Evolutionary conservation across 352 stramenopile species (phyloP), one percentile per base, ranked within the genome.

Genomic region (Globisporangium radiosum): DNA sequence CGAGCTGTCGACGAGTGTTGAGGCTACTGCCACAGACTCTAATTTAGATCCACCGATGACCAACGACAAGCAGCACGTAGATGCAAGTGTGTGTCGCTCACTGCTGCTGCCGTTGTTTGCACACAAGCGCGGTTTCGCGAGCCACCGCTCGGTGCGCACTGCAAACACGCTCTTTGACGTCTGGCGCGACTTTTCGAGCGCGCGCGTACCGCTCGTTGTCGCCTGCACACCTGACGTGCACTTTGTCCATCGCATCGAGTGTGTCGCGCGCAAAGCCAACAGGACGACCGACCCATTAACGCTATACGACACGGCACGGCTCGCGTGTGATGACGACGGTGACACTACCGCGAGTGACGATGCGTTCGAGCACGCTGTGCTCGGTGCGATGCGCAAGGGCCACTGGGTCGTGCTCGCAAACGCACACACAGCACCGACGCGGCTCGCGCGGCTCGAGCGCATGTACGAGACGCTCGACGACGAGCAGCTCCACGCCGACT

Each of bases 351-450:
- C 25, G 25, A 33, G 25, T 33, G 54, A 71, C 50, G 52, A 64
- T 4, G 19, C 13, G 2, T 84, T 90, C 43, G 75, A 77, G 33
- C 62, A 47, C 14, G 48, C 56, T 6, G 36, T 90, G 0, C n/a
- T 72, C 5, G 9, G 37, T 19, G 72, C 78, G 4, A 78, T 83
- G 56, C 63, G 72, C 25, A 85, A 75, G 38, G 81, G 81, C 0
- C 67, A 78, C 17, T 90, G 81, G 81, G 60, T 81, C 9, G 73
- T 87, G 6, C 44, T 88, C 4, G 60, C 71, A 6, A 69, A 80
- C 25, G 19, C 81, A 0, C 71, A 90, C 25, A 38, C 59, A 2
- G 59, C 52, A 4, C 43, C 64, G 0, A 14, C 57, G 2, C 72
- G 66, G 39, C 39, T 76, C 6, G 8, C 25, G 3, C 63, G 66